Base-by-base conservation (phyloP, 352 stramenopile species). In the Peronospora destructor region DNA sequence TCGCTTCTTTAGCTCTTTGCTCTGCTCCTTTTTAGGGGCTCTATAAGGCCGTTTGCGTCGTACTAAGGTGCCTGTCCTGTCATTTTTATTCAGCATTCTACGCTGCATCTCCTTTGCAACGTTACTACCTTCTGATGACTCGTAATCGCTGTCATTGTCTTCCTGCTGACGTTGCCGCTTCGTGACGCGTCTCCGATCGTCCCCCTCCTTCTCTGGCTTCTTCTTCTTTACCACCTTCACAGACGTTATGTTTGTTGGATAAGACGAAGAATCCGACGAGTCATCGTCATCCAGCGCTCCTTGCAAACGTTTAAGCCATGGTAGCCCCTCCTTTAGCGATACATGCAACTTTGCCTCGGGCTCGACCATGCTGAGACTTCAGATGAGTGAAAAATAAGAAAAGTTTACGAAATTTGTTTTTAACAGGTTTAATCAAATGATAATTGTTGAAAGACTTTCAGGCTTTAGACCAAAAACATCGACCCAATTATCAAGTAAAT, bases 241-340 rank as follows among this genome's bases (percentile, higher is more conserved):
- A 2, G 43, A 35, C n/a, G 38, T 26, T 41, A 29, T 14, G 2
- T 55, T 11, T 10, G 30, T 37, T 16, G 10, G 13, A 26, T 49
- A 45, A 8, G 45, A 33, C 14, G 54, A 51, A 6, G 53, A 59
- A 36, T 68, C 59, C 1, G 59, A 61, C 13, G 54, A 64, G 19
- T 67, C 53, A n/a, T 68, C 59, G 16, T 68, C 49, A 13, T 64
- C 55, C 21, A 64, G 35, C 7, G 6, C 37, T 12, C 35, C 48
- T 13, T 59, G 52, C 10, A 68, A 41, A 12, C 45, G 35, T 49
- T 61, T 68, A 16, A 64, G 59, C 59, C 59, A 68, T 12, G 49
- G 45, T 9, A 63, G 29, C 8, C n/a, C 12, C 38, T 60, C 56
- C 37, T 37, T 42, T 10, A 47, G 32, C 41, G 28, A 30, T 49